A percentile compares a stretch with the other conserved stretches of the same genome.
phyloP scores from a whole-genome alignment of 352 stramenopile genomes.

The Elongisporangium senticosum region DNA sequence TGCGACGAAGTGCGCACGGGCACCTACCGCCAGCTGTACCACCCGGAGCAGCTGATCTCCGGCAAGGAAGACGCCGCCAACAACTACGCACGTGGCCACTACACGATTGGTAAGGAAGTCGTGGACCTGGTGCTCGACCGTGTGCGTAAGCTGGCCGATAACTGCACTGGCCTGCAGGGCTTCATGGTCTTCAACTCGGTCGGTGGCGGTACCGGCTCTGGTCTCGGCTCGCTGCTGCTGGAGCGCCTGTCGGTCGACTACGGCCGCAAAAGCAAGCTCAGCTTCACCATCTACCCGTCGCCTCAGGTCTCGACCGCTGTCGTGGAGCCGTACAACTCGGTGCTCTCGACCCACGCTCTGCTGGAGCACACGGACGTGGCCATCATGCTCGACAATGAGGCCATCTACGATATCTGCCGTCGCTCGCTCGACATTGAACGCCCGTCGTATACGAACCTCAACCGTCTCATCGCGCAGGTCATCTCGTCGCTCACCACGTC shows the following conservation, averaged over 20 bases:
- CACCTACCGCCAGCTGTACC: slow-evolving; percentile 95
- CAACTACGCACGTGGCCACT: slow-evolving; percentile 89
- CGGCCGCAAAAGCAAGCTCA: slow-evolving; percentile 94
- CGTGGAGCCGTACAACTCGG: slow-evolving; percentile 97
- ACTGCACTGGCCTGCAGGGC: slow-evolving; percentile 95
- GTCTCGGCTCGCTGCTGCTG: slow-evolving; percentile 93
- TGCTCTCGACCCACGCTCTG: slow-evolving; percentile 92
- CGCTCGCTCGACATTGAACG: slow-evolving; percentile 92
- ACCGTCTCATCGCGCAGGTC: slow-evolving; percentile 93
- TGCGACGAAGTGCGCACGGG: slow-evolving; percentile 94
- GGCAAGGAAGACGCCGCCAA: slow-evolving; percentile 94
- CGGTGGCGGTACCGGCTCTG: slow-evolving; percentile 94
- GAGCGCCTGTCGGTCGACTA: slow-evolving; percentile 95
- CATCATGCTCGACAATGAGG: slow-evolving; percentile 92
- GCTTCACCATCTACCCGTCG: slow-evolving; percentile 94
- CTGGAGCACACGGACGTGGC: slow-evolving; percentile 94
- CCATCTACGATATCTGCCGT: slow-evolving; percentile 70
- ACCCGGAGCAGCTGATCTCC: slow-evolving; percentile 96
- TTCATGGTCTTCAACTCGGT: slow-evolving; percentile 97
- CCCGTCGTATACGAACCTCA: slow-evolving; percentile 96
- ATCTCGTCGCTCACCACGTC: slow-evolving; percentile 94
- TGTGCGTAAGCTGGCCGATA: slow-evolving; percentile 95
- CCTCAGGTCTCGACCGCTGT: slow-evolving; percentile 94
- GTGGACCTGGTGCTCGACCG: slow-evolving; percentile 95
- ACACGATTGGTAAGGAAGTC: slow-evolving; percentile 93